These are phyloP conservation scores for Mucor plumbeus DNA, from an alignment of 371 early-diverging fungal genomes.

Conservation along the genomic window DNA sequence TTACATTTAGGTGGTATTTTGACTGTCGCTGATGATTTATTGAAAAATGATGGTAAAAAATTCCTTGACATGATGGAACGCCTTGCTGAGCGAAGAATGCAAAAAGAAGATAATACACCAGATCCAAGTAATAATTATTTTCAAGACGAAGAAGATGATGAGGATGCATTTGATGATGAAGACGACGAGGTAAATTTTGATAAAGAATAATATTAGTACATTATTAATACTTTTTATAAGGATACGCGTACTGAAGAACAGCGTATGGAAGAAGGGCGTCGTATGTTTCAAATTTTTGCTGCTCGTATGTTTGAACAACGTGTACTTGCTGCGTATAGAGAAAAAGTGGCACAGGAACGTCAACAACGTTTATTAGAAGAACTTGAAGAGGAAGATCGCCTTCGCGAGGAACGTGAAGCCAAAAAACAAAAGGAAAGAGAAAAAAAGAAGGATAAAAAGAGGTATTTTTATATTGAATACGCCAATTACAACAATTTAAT, in stretches of 20 bases:
- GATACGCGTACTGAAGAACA: constrained; percentile 82
- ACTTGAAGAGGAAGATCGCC: constrained; percentile 80
- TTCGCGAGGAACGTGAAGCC: constrained; percentile 70
- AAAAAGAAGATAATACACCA: constrained; percentile 70
- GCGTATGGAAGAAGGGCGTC: constrained; percentile 91
- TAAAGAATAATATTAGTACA: background rate
- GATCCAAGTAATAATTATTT: constrained; percentile 33
- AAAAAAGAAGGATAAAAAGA: constrained; percentile 64
- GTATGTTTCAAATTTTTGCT: constrained; percentile 94
- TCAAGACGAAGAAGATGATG: constrained; percentile 60
- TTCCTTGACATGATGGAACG: constrained; percentile 95
- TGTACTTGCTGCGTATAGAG: constrained; percentile 88
- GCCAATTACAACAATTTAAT: background rate
- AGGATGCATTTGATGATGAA: constrained; percentile 67
- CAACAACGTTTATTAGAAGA: constrained; percentile 81
- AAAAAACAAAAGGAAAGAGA: constrained; percentile 73
- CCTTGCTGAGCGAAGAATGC: constrained; percentile 87
- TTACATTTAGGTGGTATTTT: constrained; percentile 69
- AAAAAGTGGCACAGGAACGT: constrained; percentile 87
- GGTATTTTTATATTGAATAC: constrained; percentile 35
- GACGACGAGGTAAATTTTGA: constrained; percentile 34
- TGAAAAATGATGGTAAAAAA: constrained; percentile 91
- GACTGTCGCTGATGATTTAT: constrained; percentile 89
- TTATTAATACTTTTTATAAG: constrained; percentile 32
- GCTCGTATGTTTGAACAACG: constrained; percentile 96